Conservation (phyloP, 495 filamentous ascomycete genomes). For the Cenococcum geophilum region DNA sequence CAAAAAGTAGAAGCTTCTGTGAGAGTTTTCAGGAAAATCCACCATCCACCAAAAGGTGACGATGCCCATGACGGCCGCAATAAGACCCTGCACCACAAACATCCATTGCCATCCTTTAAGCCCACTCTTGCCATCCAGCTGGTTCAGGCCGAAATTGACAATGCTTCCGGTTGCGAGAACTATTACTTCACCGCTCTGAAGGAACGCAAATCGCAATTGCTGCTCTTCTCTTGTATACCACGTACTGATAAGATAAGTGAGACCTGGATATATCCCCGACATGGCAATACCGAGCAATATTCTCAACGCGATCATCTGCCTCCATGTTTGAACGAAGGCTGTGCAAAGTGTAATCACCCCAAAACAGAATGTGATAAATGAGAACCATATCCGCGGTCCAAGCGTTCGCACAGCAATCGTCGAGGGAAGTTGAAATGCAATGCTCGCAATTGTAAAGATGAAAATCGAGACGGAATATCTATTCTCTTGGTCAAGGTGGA, state of each 20-base stretch:
- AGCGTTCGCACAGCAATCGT: constrained; percentile 63
- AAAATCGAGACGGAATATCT: constrained; percentile 69
- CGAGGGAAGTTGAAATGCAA: constrained; percentile 68
- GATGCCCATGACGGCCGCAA: constrained; percentile 61
- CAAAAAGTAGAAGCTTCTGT: constrained; percentile 58
- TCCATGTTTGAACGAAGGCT: constrained; percentile 63
- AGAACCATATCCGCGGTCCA: constrained; percentile 65
- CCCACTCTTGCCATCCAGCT: constrained; percentile 52
- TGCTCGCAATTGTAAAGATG: constrained; percentile 70
- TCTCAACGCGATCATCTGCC: constrained; percentile 66
- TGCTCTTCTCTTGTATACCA: constrained; percentile 70
- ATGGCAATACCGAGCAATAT: constrained; percentile 64
- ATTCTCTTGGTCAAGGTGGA: constrained; percentile 55
- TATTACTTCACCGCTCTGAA: constrained; percentile 63
- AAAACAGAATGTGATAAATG: constrained; percentile 60
- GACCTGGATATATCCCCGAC: constrained; percentile 65
- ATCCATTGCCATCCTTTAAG: constrained; percentile 73
- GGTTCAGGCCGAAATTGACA: constrained; percentile 66
- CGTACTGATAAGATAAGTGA: constrained; percentile 63
- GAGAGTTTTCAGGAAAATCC: constrained; percentile 67
- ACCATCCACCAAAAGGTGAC: constrained; percentile 72
- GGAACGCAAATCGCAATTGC: constrained; percentile 67
- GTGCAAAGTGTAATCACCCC: constrained; percentile 68
- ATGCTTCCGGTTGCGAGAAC: constrained; percentile 65
- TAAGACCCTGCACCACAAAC: constrained; percentile 63